Conservation (phyloP, 306 rosid genomes). For the Quercus mongolica region DNA sequence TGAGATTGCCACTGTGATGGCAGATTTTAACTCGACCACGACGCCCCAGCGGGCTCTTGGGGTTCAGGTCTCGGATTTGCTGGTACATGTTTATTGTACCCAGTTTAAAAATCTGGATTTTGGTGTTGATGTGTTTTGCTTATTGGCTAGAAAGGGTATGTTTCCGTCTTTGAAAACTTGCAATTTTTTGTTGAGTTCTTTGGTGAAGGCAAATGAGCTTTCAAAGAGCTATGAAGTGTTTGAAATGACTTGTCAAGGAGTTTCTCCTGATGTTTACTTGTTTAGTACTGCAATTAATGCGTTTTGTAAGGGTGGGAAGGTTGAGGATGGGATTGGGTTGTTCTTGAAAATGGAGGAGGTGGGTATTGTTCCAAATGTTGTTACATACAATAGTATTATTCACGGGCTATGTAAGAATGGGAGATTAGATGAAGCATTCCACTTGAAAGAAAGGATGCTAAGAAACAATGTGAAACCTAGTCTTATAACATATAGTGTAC, state of each 20-base stretch:
- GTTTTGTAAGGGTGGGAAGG: slow-evolving; percentile 52
- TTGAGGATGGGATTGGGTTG: slow-evolving; percentile 50
- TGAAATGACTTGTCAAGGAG: slow-evolving; percentile 34
- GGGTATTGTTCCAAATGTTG: slow-evolving; percentile 61
- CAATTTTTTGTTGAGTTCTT: slow-evolving; percentile 47
- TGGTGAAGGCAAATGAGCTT: slow-evolving; percentile 55
- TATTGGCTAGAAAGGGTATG: slow-evolving; percentile 29
- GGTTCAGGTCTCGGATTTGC: slow-evolving; percentile 47
- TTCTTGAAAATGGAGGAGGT: slow-evolving; percentile 48
- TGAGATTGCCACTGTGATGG: slow-evolving; percentile 43
- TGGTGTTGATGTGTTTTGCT: slow-evolving; percentile 36
- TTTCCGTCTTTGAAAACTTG: slow-evolving; percentile 54
- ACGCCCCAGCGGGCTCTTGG: slow-evolving; percentile 18
- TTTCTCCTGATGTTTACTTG: slow-evolving; percentile 53
- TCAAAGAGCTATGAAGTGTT: slow-evolving; percentile 44
- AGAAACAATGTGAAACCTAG: slow-evolving; percentile 41
- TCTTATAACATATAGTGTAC: slow-evolving; percentile 52
- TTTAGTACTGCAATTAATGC: slow-evolving; percentile 55
- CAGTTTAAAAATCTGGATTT: slow-evolving; percentile 44
- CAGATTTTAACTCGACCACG: slow-evolving; percentile 17
- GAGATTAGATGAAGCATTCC: slow-evolving; percentile 52
- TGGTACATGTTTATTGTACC: slow-evolving; percentile 54
- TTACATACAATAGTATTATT: slow-evolving; percentile 63
- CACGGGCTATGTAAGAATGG: slow-evolving; percentile 65
- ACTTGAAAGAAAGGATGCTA: slow-evolving; percentile 51